Conservation (phyloP, 345 rosid species). For the Citrus medica region DNA sequence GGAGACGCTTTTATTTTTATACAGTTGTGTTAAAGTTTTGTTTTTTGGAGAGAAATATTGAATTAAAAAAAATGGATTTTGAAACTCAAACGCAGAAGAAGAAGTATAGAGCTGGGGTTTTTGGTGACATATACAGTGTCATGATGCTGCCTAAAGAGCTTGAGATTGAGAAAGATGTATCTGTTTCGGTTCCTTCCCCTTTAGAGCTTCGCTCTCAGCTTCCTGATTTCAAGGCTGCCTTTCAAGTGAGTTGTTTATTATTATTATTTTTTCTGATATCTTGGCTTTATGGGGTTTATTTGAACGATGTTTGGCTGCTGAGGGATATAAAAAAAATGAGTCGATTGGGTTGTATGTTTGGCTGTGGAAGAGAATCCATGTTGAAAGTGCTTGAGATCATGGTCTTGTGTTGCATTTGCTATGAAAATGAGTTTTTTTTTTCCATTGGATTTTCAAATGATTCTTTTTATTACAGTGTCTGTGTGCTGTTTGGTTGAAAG, state of each 20-base stretch:
- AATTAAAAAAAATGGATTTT: conserved; percentile 24
- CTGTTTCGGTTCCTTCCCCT: conserved; percentile 36
- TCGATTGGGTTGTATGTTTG: not conserved
- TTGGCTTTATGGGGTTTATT: not conserved
- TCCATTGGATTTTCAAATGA: not conserved
- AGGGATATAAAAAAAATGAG: not conserved
- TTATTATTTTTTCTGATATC: not conserved
- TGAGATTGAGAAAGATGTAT: conserved; percentile 41
- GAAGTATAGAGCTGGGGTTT: conserved; percentile 33
- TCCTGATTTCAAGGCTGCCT: conserved; percentile 52
- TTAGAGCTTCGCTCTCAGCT: conserved; percentile 55
- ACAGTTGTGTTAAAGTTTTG: not conserved
- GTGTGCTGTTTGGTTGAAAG: not conserved
- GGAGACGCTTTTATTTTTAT: not conserved
- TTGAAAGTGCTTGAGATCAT: not conserved
- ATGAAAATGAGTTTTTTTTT: not conserved
- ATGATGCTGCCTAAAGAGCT: conserved; percentile 66
- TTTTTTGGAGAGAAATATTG: not conserved
- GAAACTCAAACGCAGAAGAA: conserved; percentile 53
- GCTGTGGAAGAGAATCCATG: not conserved
- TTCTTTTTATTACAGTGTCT: not conserved
- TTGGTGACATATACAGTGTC: conserved; percentile 42
- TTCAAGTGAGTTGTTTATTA: conserved; percentile 36
- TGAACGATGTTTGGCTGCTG: conserved; percentile 9
- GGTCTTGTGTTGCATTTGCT: not conserved